Conservation (phyloP, 192 early-diverging fungal genomes). For the Backusella westeae region DNA sequence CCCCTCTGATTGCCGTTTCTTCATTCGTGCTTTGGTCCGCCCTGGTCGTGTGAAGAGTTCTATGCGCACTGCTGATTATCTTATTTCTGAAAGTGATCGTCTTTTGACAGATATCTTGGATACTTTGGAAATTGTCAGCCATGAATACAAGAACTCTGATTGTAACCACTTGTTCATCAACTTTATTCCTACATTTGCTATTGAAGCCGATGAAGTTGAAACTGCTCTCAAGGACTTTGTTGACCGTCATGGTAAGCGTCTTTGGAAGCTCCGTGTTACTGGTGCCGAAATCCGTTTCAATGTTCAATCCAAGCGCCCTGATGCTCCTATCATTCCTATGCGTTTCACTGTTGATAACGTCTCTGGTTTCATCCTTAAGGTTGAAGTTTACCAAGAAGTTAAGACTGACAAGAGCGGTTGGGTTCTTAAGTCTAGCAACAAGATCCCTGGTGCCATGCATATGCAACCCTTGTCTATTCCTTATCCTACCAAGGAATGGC, state of each 20-base stretch:
- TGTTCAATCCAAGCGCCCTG: conserved; percentile 62
- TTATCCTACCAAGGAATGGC: conserved; percentile 92
- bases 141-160: conserved; percentile 91
- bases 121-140: conserved; percentile 90
- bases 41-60: conserved; percentile 80
- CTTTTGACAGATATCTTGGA: conserved; percentile 93
- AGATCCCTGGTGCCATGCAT: conserved; percentile 79
- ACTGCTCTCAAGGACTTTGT: conserved; percentile 84
- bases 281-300: conserved; percentile 97
- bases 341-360: conserved; percentile 92
- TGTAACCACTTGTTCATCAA: conserved; percentile 99
- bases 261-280: conserved; percentile 92
- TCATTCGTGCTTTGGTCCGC: conserved; percentile 94
- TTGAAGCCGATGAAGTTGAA: conserved; percentile 85
- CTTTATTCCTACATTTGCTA: conserved; percentile 94
- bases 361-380: conserved; percentile 88
- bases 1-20: conserved; percentile 92
- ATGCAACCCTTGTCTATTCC: conserved; percentile 75
- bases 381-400: conserved; percentile 92
- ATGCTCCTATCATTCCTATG: conserved; percentile 68
- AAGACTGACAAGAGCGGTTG: conserved; percentile 78
- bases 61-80: conserved; percentile 87
- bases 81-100: conserved; percentile 93
- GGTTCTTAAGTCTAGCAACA: conserved; percentile 83
- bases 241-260: conserved; percentile 90